Percentiles rank a stretch among this genome's conserved stretches.
Evolutionary conservation across 139 green algal species (phyloP).

Genomic region (Picocystis salinarum): DNA sequence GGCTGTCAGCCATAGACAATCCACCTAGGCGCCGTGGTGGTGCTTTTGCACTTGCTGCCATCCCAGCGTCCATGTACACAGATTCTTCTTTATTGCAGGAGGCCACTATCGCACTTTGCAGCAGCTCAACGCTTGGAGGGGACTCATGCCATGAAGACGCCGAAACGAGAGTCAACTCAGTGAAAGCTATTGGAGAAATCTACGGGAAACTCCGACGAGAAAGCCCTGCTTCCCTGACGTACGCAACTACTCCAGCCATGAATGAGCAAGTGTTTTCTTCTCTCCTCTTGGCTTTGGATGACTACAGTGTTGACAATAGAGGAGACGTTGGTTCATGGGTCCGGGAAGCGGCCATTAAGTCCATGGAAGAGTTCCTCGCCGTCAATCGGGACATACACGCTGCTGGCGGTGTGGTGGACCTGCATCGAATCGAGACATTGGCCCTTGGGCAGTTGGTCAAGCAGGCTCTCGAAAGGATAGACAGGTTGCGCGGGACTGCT

Average conservation of each 20-base stretch:
- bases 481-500: constrained; percentile 33
- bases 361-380: constrained; percentile 6
- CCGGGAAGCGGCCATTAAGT: constrained; percentile 60
- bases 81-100: no score
- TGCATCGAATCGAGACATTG: background rate
- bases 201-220: background rate
- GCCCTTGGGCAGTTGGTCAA: constrained; percentile 32
- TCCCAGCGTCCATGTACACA: no score
- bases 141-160: no score
- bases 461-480: constrained; percentile 69
- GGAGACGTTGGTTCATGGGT: constrained; percentile 92
- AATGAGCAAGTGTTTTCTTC: background rate
- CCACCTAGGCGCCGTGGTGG: no score
- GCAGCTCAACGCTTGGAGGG: no score
- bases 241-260: background rate
- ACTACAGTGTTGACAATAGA: constrained; percentile 84
- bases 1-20: no score
- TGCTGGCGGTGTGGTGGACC: background rate
- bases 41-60: no score
- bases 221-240: background rate
- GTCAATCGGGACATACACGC: constrained; percentile 5
- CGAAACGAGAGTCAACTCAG: constrained; percentile 47
- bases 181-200: constrained; percentile 22
- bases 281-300: constrained; percentile 43
- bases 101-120: no score